Evolutionary conservation across 2,329 filamentous ascomycete genomes (phyloP), one percentile per base, ranked within the genome.

Genomic region (Cytospora piceicola): DNA sequence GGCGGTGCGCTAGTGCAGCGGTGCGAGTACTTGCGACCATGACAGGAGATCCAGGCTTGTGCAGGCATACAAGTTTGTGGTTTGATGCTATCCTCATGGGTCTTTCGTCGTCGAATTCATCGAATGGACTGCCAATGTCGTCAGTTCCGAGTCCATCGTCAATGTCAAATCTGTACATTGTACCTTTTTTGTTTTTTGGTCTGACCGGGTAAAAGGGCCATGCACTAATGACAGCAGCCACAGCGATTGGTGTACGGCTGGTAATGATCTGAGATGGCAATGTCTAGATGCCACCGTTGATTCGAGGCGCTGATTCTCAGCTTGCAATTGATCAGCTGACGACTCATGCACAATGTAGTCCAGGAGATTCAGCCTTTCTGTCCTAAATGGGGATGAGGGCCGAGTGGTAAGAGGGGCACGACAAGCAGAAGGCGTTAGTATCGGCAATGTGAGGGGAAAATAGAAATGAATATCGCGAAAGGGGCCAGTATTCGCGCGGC

Each of bases 401-500:
- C 54, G n/a, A 36, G 8, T 8, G 30, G 11, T 20, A 11, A 9
- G 30, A 22, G 54, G 30, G n/a, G n/a, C 54, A 17, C 30, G 30
- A n/a, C 54, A 36, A 57, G 32, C n/a, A 36, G n/a, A 4, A 42
- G n/a, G 32, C 30, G 12, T 36, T 39, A n/a, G 32, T 32, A 20
- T 6, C 32, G 14, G 30, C 54, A n/a, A 42, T 29, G 22, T n/a
- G 22, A 11, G 51, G n/a, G 17, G 63, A 22, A 22, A 57, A 52
- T 24, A 51, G 32, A 8, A 17, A n/a, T 8, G 3, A 51, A 56
- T 57, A 51, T 65, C 57, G 39, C 30, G 58, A 34, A 56, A 46
- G 32, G 63, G 63, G 27, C 57, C 11, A 52, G 22, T 54, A 51
- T 56, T 65, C 51, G 51, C 49, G 63, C 39, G 63, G 63, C 63